phyloP scores from a whole-genome alignment of 2,329 filamentous ascomycete species.

The Zymoseptoria pseudotritici region DNA sequence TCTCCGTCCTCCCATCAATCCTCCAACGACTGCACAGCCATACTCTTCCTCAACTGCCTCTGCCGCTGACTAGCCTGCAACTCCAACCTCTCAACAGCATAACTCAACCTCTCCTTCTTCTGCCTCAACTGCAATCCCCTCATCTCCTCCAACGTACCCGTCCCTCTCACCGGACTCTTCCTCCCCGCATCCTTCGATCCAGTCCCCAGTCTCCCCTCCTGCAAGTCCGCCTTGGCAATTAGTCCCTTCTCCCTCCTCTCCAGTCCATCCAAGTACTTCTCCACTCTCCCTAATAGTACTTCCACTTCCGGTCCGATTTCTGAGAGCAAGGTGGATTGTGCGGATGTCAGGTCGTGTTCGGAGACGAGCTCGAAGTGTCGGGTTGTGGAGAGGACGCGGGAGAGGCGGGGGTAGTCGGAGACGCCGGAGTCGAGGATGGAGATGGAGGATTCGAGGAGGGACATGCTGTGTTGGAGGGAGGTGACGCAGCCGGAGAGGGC shows the following conservation, averaged over 20 bases:
- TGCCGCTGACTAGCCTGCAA: constrained; percentile 74
- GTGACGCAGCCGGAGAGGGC: constrained; percentile 54
- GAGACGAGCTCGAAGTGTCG: constrained; percentile 86
- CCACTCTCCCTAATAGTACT: constrained; percentile 71
- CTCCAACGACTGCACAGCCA: constrained; percentile 43
- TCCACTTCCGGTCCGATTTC: constrained; percentile 85
- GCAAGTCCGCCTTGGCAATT: constrained; percentile 73
- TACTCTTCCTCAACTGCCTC: constrained; percentile 64
- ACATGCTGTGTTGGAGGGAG: constrained; percentile 54
- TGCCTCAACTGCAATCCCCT: constrained; percentile 64
- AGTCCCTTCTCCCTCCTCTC: constrained; percentile 76
- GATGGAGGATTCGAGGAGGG: constrained; percentile 56
- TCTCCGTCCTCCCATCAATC: background rate
- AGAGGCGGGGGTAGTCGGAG: constrained; percentile 55
- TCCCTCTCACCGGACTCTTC: constrained; percentile 19
- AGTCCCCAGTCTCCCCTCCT: constrained; percentile 58
- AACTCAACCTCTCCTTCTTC: constrained; percentile 78
- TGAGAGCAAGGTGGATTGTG: constrained; percentile 75
- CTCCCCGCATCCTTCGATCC: constrained; percentile 26
- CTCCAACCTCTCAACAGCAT: constrained; percentile 78
- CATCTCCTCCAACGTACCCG: constrained; percentile 42
- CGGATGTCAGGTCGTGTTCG: constrained; percentile 70
- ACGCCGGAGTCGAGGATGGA: constrained; percentile 55
- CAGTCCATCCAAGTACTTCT: constrained; percentile 73
- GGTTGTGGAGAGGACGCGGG: constrained; percentile 56